phyloP scores from a whole-genome alignment of 2,329 filamentous ascomycete genomes.

The Trichoderma atrobrunneum region DNA sequence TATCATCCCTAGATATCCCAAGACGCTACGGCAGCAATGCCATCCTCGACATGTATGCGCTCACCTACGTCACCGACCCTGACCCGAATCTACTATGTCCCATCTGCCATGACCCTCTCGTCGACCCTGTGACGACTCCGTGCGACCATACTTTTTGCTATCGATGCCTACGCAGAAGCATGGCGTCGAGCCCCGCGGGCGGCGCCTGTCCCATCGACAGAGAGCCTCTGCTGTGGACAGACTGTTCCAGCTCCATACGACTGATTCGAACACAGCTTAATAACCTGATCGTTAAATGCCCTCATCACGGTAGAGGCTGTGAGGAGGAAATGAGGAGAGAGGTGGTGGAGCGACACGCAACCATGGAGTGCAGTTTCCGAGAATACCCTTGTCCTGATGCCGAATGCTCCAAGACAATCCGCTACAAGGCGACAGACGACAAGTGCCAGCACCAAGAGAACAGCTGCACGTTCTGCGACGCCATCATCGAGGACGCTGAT shows the following conservation, averaged over 20 bases:
- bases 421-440: slow-evolving; percentile 48
- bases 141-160: slow-evolving; percentile 67
- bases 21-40: slow-evolving; percentile 37
- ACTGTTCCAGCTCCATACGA: slow-evolving; percentile 42
- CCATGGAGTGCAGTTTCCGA: slow-evolving; percentile 55
- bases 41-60: slow-evolving; percentile 45
- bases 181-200: slow-evolving; percentile 40
- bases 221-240: slow-evolving; percentile 39
- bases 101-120: slow-evolving; percentile 59
- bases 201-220: slow-evolving; percentile 58
- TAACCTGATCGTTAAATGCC: slow-evolving; percentile 57
- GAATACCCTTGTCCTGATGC: slow-evolving; percentile 55
- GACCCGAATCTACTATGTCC: slow-evolving; percentile 52
- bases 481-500: slow-evolving; percentile 46
- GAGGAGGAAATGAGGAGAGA: slow-evolving; percentile 49
- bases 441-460: slow-evolving; percentile 54
- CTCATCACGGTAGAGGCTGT: slow-evolving; percentile 52
- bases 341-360: slow-evolving; percentile 54
- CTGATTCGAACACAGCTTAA: slow-evolving; percentile 61
- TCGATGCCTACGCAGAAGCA: slow-evolving; percentile 49
- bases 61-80: slow-evolving; percentile 43
- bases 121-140: slow-evolving; percentile 58
- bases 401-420: slow-evolving; percentile 50
- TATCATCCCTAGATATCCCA: slow-evolving; percentile 40
- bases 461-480: slow-evolving; percentile 54